Conservation (phyloP, 1,284 basidiomycete species). For the Naganishia sp. region DNA sequence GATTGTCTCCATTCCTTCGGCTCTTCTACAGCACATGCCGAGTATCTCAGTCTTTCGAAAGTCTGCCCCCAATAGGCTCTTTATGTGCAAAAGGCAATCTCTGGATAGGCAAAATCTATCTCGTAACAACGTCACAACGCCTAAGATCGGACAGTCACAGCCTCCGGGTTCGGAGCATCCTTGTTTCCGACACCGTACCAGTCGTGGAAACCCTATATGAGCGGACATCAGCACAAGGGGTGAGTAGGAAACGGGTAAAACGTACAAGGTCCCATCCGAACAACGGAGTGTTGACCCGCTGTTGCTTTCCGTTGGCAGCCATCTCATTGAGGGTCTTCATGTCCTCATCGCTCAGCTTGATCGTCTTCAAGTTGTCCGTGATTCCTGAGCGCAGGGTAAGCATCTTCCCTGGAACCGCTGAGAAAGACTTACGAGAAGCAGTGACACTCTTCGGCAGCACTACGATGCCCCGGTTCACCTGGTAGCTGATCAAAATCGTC, state of each 20-base stretch:
- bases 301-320: conserved; percentile 58
- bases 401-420: not conserved
- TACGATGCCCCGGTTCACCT: conserved; percentile 59
- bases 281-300: conserved; percentile 43
- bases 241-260: not conserved
- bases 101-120: not conserved
- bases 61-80: too few relatives aligned
- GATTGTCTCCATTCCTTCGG: too few relatives aligned
- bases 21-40: too few relatives aligned
- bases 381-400: conserved; percentile 53
- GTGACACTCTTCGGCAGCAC: conserved; percentile 77
- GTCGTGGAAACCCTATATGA: conserved; percentile 42
- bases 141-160: conserved; percentile 13
- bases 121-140: not conserved
- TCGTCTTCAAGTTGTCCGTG: conserved; percentile 63
- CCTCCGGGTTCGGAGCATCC: conserved; percentile 26
- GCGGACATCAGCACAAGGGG: not conserved
- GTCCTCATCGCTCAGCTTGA: conserved; percentile 63
- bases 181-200: conserved; percentile 51
- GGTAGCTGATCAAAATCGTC: conserved; percentile 55
- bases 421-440: conserved; percentile 56
- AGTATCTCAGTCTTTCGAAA: too few relatives aligned
- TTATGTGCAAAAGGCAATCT: too few relatives aligned
- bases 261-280: conserved; percentile 44
- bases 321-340: conserved; percentile 65